phyloP scores from a whole-genome alignment of 2,329 filamentous ascomycete species.

The Colletotrichum godetiae region DNA sequence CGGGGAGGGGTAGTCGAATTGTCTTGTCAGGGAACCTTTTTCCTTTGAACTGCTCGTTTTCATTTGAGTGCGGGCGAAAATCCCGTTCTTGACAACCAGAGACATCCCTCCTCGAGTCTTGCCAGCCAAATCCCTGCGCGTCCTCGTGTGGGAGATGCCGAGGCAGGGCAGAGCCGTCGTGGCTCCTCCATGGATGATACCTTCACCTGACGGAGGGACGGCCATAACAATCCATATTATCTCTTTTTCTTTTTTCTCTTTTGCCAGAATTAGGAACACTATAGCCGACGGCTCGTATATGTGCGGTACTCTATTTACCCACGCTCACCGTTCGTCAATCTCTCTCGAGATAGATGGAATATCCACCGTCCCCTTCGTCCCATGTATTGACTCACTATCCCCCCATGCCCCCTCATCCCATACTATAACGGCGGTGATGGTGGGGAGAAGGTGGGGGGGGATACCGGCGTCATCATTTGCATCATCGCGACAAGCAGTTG shows the following conservation, averaged over 20 bases:
- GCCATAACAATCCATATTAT: slow-evolving; percentile 17
- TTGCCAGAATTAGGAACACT: slow-evolving; percentile 19
- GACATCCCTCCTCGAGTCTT: slow-evolving; percentile 13
- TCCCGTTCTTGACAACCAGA: slow-evolving; percentile 5
- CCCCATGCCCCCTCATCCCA: neutral
- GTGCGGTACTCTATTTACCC: neutral
- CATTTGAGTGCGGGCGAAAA: neutral
- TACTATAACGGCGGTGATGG: neutral
- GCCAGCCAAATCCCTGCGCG: neutral
- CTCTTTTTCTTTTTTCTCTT: neutral
- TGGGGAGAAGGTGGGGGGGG: neutral
- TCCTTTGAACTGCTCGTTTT: neutral
- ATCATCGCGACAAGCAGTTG: slow-evolving; percentile 1
- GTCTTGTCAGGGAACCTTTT: neutral
- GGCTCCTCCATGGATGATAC: slow-evolving; percentile 21
- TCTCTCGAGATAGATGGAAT: neutral
- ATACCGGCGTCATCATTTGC: slow-evolving; percentile 16
- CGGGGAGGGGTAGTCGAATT: neutral
- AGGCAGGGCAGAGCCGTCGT: slow-evolving; percentile 17
- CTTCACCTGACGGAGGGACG: slow-evolving; percentile 14
- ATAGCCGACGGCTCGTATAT: slow-evolving; percentile 7
- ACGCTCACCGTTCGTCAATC: slow-evolving; percentile 18
- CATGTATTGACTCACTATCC: slow-evolving; percentile 9
- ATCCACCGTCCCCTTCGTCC: slow-evolving; percentile 25
- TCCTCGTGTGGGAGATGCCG: slow-evolving; percentile 27